Evolutionary conservation across 345 rosid species (phyloP).

Genomic region (Kandelia obovata): DNA sequence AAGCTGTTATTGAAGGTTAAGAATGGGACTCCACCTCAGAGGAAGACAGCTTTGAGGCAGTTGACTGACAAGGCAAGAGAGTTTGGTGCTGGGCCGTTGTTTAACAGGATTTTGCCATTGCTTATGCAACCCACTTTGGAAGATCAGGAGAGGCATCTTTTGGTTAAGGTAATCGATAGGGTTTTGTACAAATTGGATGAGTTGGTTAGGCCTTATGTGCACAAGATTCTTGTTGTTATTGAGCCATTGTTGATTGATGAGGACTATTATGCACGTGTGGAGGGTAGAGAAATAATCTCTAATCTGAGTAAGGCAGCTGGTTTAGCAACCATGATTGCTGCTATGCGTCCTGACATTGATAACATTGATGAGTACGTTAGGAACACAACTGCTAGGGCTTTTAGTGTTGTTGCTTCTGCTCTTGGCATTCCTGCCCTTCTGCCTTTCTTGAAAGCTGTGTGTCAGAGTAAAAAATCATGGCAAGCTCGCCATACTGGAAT

Average conservation of each 20-base stretch:
- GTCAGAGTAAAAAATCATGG: slow-evolving; percentile 99
- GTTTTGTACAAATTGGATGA: slow-evolving; percentile 92
- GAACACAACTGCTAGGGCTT: slow-evolving; percentile 98
- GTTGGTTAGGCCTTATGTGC: slow-evolving; percentile 93
- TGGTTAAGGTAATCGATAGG: slow-evolving; percentile 96
- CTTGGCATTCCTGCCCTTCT: slow-evolving; percentile 92
- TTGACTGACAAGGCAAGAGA: slow-evolving; percentile 97
- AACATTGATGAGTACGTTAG: slow-evolving; percentile 97
- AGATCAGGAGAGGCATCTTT: slow-evolving; percentile 98
- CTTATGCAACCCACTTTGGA: slow-evolving; percentile 98
- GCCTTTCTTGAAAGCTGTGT: slow-evolving; percentile 94
- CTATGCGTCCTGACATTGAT: slow-evolving; percentile 99
- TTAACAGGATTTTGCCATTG: slow-evolving; percentile 77
- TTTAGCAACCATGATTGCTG: slow-evolving; percentile 99
- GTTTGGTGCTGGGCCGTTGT: slow-evolving; percentile 95
- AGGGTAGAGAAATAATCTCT: slow-evolving; percentile 97
- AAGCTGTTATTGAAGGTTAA: slow-evolving; percentile 93
- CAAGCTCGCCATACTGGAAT: slow-evolving; percentile 99
- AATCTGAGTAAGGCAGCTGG: slow-evolving; percentile 99
- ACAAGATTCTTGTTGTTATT: slow-evolving; percentile 97
- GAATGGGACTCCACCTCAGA: slow-evolving; percentile 96
- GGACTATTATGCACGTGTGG: slow-evolving; percentile 99
- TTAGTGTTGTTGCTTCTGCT: slow-evolving; percentile 99
- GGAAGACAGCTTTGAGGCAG: slow-evolving; percentile 96
- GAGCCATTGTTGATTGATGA: slow-evolving; percentile 98